Evolutionary conservation across 2,329 filamentous ascomycete genomes (phyloP).

Genomic region (Proliferodiscus dingleyae): DNA sequence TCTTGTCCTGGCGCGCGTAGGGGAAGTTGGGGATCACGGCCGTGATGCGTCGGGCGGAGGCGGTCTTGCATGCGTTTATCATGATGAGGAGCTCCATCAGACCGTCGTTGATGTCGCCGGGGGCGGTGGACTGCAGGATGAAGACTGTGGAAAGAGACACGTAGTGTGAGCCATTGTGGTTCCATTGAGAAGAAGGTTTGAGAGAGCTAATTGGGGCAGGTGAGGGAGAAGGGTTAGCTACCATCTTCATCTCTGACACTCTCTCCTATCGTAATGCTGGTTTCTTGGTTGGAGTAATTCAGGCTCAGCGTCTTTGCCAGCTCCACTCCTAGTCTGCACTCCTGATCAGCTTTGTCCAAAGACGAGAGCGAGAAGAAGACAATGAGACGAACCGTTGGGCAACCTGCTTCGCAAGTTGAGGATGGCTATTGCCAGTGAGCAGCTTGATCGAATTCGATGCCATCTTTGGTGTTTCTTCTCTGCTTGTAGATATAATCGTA

Average conservation of each 20-base stretch:
- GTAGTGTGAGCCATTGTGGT: constrained; percentile 3
- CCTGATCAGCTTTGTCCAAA: not conserved
- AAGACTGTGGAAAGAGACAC: constrained; percentile 63
- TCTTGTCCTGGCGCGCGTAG: constrained; percentile 96
- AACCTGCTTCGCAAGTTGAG: constrained; percentile 64
- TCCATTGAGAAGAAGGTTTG: too few relatives aligned
- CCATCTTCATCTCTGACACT: constrained; percentile 94
- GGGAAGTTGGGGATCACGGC: constrained; percentile 95
- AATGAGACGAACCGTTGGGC: constrained; percentile 22
- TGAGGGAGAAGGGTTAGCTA: constrained; percentile 28
- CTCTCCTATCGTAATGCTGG: constrained; percentile 89
- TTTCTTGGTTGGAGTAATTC: constrained; percentile 84
- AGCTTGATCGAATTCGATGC: constrained; percentile 71
- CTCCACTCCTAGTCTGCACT: constrained; percentile 64
- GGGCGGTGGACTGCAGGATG: constrained; percentile 90
- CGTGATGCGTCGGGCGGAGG: constrained; percentile 84
- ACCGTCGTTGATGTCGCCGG: constrained; percentile 95
- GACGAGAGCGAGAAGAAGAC: not conserved
- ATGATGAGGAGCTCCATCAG: constrained; percentile 98
- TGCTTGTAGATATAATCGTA: too few relatives aligned
- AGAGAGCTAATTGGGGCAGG: not conserved
- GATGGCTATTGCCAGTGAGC: constrained; percentile 71
- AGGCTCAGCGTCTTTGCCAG: constrained; percentile 75
- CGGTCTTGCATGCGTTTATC: constrained; percentile 90
- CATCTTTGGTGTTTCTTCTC: constrained; percentile 41